These are phyloP conservation scores for Apiotrichum gamsii DNA, from an alignment of 1,284 basidiomycete genomes.

Conservation along the genomic window DNA sequence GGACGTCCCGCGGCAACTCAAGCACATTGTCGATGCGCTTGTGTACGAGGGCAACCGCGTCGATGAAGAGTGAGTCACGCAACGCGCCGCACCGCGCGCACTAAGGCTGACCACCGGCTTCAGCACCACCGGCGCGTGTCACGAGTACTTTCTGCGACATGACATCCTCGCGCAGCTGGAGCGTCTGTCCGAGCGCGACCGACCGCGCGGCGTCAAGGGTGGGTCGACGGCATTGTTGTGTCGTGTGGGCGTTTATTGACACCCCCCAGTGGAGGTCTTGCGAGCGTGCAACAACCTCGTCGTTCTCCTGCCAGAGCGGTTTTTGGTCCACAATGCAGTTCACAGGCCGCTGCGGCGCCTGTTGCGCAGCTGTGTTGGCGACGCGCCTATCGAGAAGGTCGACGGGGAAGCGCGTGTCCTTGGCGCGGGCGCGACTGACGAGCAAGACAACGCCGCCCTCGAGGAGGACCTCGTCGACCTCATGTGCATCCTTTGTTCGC, in stretches of 20 bases:
- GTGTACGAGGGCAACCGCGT: conserved; percentile 75
- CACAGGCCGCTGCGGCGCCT: conserved; percentile 81
- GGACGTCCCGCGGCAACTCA: conserved; percentile 67
- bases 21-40: conserved; percentile 78
- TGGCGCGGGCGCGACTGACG: conserved; percentile 67
- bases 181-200: conserved; percentile 70
- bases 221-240: too few relatives aligned
- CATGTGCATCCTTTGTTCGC: conserved; percentile 81
- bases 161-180: conserved; percentile 80
- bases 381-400: conserved; percentile 66
- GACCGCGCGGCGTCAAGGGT: conserved; percentile 72
- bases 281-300: conserved; percentile 80
- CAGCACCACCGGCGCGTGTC: conserved; percentile 74
- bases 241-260: too few relatives aligned
- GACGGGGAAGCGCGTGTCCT: conserved; percentile 65
- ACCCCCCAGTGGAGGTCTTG: conserved; percentile 63
- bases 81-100: too few relatives aligned
- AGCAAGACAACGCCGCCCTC: conserved; percentile 23
- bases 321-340: conserved; percentile 81
- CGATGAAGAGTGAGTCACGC: conserved; percentile 67
- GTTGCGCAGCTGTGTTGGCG: conserved; percentile 82
- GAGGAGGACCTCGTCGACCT: conserved; percentile 70
- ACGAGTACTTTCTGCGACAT: conserved; percentile 86
- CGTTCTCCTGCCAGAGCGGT: conserved; percentile 78
- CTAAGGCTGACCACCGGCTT: too few relatives aligned